These are phyloP conservation scores for Penicillium sp. DNA, from an alignment of 2,329 filamentous ascomycete genomes.

Conservation along the genomic window DNA sequence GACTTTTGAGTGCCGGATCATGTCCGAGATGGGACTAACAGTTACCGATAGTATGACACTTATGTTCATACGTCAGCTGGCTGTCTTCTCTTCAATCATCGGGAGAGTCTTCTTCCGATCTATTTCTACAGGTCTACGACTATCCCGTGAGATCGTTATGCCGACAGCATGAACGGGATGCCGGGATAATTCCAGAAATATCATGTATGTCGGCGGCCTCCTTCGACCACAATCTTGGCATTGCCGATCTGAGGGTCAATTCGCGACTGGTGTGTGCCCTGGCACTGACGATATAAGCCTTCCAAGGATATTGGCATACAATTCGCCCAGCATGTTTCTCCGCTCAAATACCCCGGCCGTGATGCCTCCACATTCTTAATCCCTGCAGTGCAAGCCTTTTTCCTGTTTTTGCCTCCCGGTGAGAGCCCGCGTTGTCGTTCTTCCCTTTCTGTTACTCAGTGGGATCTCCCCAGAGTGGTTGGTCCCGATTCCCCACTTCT, in stretches of 20 bases:
- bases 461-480: neutral
- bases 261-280: neutral
- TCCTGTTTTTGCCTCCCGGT: constrained; percentile 15
- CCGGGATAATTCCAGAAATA: constrained; percentile 22
- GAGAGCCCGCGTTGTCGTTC: constrained; percentile 9
- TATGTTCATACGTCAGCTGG: neutral
- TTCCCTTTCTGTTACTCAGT: neutral
- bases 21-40: constrained; percentile 8
- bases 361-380: neutral
- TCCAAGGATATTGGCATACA: neutral
- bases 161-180: constrained; percentile 11
- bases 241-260: neutral
- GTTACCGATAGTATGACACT: neutral
- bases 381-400: neutral
- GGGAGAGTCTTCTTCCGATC: constrained; percentile 9
- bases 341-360: neutral
- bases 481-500: neutral
- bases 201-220: too few relatives aligned
- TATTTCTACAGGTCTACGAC: neutral
- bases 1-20: constrained; percentile 8
- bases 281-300: neutral
- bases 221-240: too few relatives aligned
- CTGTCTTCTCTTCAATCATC: neutral
- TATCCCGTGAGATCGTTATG: neutral
- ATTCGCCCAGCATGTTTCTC: neutral